Base-by-base conservation (phyloP, 1,284 basidiomycete species). In the Wallemia ichthyophaga region DNA sequence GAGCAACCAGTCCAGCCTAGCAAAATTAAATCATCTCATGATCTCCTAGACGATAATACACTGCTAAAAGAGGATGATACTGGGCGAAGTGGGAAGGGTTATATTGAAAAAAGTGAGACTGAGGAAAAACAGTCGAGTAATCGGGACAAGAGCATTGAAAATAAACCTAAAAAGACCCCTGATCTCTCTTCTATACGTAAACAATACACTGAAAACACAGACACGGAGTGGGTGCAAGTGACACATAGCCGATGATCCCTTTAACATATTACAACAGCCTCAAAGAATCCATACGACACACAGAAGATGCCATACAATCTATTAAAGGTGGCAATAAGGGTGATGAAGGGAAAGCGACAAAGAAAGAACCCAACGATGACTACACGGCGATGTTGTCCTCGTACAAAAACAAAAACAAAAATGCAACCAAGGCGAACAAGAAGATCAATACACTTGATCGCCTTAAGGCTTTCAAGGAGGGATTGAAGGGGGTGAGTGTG, bases 21-120 rank as follows among this genome's bases (percentile, higher is more conserved):
- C 72, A 89, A 86, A 68, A 75, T 79, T 1, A 82, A 67, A 62
- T 85, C 75, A 2, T 62, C 61, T 2, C 64, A 64, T 57, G 65
- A 67, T 33, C 62, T 60, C 3, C 58, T 63, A 5, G 60, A 62
- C 27, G 66, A 65, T 58, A 33, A 60, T 17, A 58, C 61, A 11
- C 60, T 65, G 25, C 61, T 60, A 57, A 61, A 60, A 21, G 48
- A 76, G 81, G 60, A 78, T 75, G 54, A 80, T 79, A 69, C 71
- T 88, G 33, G 74, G 81, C 24, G 57, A 3, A 58, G 57, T 5
- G 59, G 33, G 7, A 60, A 62, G 27, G 58, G 59, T 25, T 62
- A 61, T 57, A 63, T 56, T 26, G 59, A 28, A 13, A 65, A 63
- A 53, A 64, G 62, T 11, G 66, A 63, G 33, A 59, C 58, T 21